Base-by-base conservation (phyloP, 805 yeast genomes). In the Lipomyces spencermartinsiae region DNA sequence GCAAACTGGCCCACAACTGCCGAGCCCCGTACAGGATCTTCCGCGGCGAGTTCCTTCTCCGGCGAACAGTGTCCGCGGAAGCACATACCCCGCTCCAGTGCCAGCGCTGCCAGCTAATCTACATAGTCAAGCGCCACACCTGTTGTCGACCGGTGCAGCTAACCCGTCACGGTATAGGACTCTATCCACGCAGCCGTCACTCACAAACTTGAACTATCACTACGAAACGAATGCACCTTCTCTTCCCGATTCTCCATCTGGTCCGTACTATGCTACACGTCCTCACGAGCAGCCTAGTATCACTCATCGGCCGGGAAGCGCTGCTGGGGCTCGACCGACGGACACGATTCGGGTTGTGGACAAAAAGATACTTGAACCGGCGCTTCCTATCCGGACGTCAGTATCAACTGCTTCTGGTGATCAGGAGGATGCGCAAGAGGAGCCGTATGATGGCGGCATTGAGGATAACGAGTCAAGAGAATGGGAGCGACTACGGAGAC, bases 101-200 rank as follows among this genome's bases (percentile, higher is more conserved):
- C 5, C 49, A 59, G 25, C 58, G 5, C 4, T 43, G 53, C 59
- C 59, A n/a, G 46, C 49, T 10, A 33, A 51, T 22, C 37, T 19
- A 29, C 29, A 19, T 16, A 6, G 46, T 19, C 61, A 35, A 53
- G 49, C 49, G 49, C 49, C 49, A n/a, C 19, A 8, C 5, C 22
- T 22, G 8, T 16, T 43, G 49, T 43, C 43, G 10, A 39, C 12
- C 5, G 19, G 34, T 9, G 57, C 43, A 7, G 29, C 59, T 6
- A 67, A 63, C 43, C 67, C 70, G n/a, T 29, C 65, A 8, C 58
- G 70, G 22, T 67, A 67, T 37, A 58, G 70, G 31, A 67, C 65
- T 9, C 49, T 62, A 10, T 61, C 70, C 4, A 31, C 70, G 25
- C 70, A 63, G 33, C 62, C 33, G 14, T 58, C 64, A 22, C 19